Base-by-base conservation (phyloP, 352 stramenopile genomes). In the Aphanomyces euteiches region DNA sequence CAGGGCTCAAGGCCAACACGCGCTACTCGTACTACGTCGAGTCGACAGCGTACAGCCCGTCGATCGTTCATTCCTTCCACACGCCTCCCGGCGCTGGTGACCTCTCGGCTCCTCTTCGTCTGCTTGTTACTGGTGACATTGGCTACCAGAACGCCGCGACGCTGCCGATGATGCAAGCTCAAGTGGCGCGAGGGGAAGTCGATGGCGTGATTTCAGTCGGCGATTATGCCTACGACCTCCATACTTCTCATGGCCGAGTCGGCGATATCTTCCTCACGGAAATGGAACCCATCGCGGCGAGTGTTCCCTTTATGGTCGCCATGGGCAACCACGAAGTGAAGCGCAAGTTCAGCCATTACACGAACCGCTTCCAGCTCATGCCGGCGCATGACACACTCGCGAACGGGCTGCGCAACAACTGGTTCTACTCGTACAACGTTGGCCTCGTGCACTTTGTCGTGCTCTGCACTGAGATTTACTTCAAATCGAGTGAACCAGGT, bases 251-350 rank as follows among this genome's bases (percentile, higher is more conserved):
- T 28, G 89, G 89, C 3, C 78, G 83, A 59, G 84, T 94, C 15
- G 89, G 89, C 56, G 88, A 96, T 68, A 90, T 95, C 36, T 98
- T 94, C 76, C 94, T 97, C 88, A 84, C 91, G 45, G 82, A 93
- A 66, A 93, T 96, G 71, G 81, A 96, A 45, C 82, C 85, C 3
- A 94, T 96, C 59, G 88, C 88, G 19, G 81, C 85, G 15, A 77
- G 73, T 13, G 80, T 95, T 40, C 90, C 90, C 1, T 97, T 95
- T 70, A 96, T 97, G 89, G 88, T 96, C 50, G 84, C 84, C 10
- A 83, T 88, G 0, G 92, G 92, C 40, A 98, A 98, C 76, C 92
- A 98, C 78, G 92, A 98, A 72, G 88, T 79, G 19, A 79, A 96
- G 73, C 87, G 87, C 56, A 69, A 79, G 61, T 95, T 96, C 72